Evolutionary conservation across 371 early-diverging fungal genomes (phyloP).

Genomic region (Nematocida sp.): DNA sequence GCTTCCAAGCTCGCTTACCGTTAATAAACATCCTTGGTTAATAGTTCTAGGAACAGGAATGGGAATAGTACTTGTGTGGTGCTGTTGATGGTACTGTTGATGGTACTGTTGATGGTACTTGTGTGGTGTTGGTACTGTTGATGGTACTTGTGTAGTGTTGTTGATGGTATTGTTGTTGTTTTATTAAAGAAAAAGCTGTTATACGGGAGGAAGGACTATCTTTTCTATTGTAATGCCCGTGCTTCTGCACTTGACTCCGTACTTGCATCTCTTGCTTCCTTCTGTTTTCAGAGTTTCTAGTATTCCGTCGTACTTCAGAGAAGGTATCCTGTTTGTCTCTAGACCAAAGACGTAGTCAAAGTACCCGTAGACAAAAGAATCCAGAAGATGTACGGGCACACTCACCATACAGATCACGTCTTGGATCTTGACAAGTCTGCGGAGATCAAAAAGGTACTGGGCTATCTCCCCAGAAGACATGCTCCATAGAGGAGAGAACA

Average conservation of each 20-base stretch:
- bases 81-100: too few species aligned
- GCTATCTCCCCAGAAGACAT: neutral
- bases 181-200: too few species aligned
- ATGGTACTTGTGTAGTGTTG: too few species aligned
- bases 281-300: slow-evolving; percentile 10
- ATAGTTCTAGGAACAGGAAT: too few species aligned
- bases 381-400: slow-evolving; percentile 14
- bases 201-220: slow-evolving; percentile 36
- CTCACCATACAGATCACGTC: slow-evolving; percentile 11
- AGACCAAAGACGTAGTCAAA: slow-evolving; percentile 19
- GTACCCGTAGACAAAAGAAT: slow-evolving; percentile 16
- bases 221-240: slow-evolving; percentile 43
- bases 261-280: neutral
- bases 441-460: slow-evolving; percentile 1
- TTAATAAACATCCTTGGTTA: too few species aligned
- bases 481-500: slow-evolving; percentile 36
- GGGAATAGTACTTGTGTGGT: too few species aligned
- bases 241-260: slow-evolving; percentile 26
- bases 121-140: too few species aligned
- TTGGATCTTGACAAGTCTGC: neutral
- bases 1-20: too few species aligned
- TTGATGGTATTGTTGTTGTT: too few species aligned
- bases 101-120: too few species aligned
- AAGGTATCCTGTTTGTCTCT: neutral
- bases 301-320: slow-evolving; percentile 23